Percentiles rank a stretch among this genome's conserved stretches.
phyloP scores from a whole-genome alignment of 2,329 filamentous ascomycete genomes.

The Ophiostoma quercus region DNA sequence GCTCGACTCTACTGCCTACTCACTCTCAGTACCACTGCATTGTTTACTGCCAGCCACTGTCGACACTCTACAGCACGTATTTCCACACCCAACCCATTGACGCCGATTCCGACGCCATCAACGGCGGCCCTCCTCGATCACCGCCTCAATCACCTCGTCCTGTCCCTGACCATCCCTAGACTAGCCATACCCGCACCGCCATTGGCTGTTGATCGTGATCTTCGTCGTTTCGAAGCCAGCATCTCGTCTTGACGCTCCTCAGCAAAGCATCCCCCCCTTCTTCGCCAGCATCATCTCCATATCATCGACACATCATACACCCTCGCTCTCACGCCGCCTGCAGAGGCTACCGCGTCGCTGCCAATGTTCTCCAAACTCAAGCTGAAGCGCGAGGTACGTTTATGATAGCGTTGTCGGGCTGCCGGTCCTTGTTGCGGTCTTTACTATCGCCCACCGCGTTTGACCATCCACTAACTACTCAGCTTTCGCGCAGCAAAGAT shows the following conservation, averaged over 20 bases:
- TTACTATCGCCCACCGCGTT: constrained; percentile 28
- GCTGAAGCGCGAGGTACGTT: constrained; percentile 30
- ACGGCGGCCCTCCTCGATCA: constrained; percentile 8
- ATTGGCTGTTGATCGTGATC: constrained; percentile 6
- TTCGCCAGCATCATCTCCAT: not conserved
- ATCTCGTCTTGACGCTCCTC: not conserved
- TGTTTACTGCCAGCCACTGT: not conserved
- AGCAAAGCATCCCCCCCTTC: not conserved
- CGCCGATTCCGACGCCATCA: constrained; percentile 12
- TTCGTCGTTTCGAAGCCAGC: not conserved
- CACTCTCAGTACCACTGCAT: too few species aligned
- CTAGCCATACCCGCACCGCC: not conserved
- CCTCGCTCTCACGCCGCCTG: constrained; percentile 6
- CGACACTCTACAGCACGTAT: not conserved
- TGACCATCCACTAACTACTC: not conserved
- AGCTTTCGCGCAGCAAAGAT: constrained; percentile 90
- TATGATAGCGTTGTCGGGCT: not conserved
- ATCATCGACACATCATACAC: not conserved
- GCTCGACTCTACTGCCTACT: not conserved
- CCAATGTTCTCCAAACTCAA: constrained; percentile 32
- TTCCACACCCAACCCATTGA: constrained; percentile 12
- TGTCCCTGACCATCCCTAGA: not conserved
- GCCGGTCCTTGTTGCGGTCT: not conserved
- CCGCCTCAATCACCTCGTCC: not conserved
- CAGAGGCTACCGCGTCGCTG: constrained; percentile 19